A percentile compares a stretch with the other conserved stretches of the same genome.
phyloP scores from a whole-genome alignment of 1,284 basidiomycete species.

The Volvariella volvacea region DNA sequence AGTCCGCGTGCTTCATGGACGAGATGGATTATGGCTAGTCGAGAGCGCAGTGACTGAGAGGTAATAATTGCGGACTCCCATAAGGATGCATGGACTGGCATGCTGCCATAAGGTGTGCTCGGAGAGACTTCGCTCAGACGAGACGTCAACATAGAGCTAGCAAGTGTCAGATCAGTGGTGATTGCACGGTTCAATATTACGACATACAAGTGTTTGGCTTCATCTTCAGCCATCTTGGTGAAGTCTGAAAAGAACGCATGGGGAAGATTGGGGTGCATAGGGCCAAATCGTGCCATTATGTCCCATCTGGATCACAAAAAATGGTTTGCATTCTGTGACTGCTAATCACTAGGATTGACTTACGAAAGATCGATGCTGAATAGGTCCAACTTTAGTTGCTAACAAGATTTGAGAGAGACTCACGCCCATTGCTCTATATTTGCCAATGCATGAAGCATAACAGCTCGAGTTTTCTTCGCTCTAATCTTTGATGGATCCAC shows the following conservation, averaged over 20 bases:
- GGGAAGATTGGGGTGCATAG: constrained; percentile 52
- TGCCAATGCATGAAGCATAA: constrained; percentile 83
- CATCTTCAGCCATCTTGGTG: constrained; percentile 79
- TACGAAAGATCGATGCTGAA: constrained; percentile 71
- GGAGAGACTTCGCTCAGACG: constrained; percentile 59
- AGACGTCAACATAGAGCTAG: constrained; percentile 46
- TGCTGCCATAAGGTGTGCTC: constrained; percentile 68
- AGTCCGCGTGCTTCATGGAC: constrained; percentile 87
- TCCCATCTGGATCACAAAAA: constrained; percentile 51
- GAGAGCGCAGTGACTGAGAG: constrained; percentile 62
- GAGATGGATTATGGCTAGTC: constrained; percentile 84
- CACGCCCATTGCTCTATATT: constrained; percentile 93
- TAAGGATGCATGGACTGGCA: constrained; percentile 70
- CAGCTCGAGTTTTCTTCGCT: constrained; percentile 62
- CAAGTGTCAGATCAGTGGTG: neutral
- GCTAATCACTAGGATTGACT: constrained; percentile 19
- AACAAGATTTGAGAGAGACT: constrained; percentile 26
- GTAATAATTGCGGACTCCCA: constrained; percentile 82
- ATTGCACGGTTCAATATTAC: neutral
- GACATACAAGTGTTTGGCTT: constrained; percentile 69
- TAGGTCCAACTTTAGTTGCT: neutral
- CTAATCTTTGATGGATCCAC: constrained; percentile 60
- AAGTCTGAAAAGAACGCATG: constrained; percentile 76
- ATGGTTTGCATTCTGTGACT: neutral
- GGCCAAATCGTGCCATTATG: constrained; percentile 77